These are phyloP conservation scores for Debaryomyces castellii DNA, from an alignment of 805 yeast species.

Conservation along the genomic window DNA sequence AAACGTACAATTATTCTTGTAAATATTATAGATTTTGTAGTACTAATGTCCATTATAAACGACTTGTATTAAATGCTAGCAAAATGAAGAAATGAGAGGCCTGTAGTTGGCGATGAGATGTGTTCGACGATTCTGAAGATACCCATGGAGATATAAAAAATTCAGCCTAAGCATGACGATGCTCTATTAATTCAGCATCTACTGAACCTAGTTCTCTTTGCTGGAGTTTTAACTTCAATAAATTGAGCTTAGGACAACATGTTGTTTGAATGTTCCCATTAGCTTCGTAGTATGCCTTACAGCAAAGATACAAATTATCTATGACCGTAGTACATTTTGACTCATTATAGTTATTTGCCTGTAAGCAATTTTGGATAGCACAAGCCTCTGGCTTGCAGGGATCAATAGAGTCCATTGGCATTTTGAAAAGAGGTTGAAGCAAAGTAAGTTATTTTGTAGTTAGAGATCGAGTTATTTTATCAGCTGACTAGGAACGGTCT, in stretches of 20 bases:
- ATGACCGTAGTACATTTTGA: constrained; percentile 68
- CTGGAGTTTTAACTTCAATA: constrained; percentile 61
- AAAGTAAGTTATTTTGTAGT: not conserved
- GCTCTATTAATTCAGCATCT: constrained; percentile 53
- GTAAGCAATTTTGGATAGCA: constrained; percentile 77
- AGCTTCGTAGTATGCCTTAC: constrained; percentile 60
- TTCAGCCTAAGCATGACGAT: constrained; percentile 12
- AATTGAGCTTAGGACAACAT: constrained; percentile 75
- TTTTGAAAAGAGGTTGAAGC: not conserved
- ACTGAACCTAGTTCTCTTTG: constrained; percentile 57
- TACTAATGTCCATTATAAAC: no score
- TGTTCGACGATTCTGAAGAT: no score
- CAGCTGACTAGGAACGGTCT: constrained; percentile 3
- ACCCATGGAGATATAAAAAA: no score
- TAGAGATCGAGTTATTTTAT: not conserved
- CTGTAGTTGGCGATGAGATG: not conserved
- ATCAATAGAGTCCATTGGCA: constrained; percentile 16
- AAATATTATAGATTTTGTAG: no score
- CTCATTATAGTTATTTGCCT: constrained; percentile 64
- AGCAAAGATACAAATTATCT: constrained; percentile 73
- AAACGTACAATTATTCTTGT: constrained; percentile 51
- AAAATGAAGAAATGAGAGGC: no score
- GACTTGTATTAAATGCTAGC: no score
- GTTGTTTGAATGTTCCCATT: constrained; percentile 65
- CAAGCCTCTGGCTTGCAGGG: constrained; percentile 82